phyloP scores from a whole-genome alignment of 2,329 filamentous ascomycete genomes.

The Chaetoscypha palmicola region DNA sequence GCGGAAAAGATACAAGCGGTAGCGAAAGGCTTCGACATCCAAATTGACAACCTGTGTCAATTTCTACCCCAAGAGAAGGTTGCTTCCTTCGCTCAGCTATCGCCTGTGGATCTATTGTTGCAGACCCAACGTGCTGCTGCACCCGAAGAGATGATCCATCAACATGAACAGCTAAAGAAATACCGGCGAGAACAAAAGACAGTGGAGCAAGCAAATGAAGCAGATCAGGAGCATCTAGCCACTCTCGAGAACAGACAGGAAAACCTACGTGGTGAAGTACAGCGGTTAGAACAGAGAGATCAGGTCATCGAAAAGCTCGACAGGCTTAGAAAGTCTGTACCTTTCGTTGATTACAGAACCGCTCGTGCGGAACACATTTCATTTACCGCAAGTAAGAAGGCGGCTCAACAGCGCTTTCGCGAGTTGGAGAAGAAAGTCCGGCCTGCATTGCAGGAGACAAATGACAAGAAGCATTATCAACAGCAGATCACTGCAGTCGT shows the following conservation, averaged over 20 bases:
- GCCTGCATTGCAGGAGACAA: conserved; percentile 63
- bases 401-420: conserved; percentile 49
- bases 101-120: conserved; percentile 70
- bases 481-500: conserved; percentile 49
- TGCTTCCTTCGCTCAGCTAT: conserved; percentile 82
- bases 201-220: conserved; percentile 49
- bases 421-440: conserved; percentile 53
- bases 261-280: conserved; percentile 70
- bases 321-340: conserved; percentile 57
- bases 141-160: conserved; percentile 68
- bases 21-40: conserved; percentile 70
- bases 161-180: conserved; percentile 68
- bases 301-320: conserved; percentile 57
- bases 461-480: conserved; percentile 62
- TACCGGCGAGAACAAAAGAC: conserved; percentile 64
- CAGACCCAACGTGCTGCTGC: conserved; percentile 88
- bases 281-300: conserved; percentile 70
- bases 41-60: conserved; percentile 96
- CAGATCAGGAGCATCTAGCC: conserved; percentile 55
- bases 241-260: conserved; percentile 67
- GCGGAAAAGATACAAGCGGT: conserved; percentile 61
- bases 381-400: conserved; percentile 48
- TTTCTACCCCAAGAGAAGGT: conserved; percentile 96
- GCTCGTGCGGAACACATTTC: conserved; percentile 41
- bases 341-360: conserved; percentile 58